Evolutionary conservation across 192 early-diverging fungal species (phyloP).

Genomic region (Entophlyctis helioformis): DNA sequence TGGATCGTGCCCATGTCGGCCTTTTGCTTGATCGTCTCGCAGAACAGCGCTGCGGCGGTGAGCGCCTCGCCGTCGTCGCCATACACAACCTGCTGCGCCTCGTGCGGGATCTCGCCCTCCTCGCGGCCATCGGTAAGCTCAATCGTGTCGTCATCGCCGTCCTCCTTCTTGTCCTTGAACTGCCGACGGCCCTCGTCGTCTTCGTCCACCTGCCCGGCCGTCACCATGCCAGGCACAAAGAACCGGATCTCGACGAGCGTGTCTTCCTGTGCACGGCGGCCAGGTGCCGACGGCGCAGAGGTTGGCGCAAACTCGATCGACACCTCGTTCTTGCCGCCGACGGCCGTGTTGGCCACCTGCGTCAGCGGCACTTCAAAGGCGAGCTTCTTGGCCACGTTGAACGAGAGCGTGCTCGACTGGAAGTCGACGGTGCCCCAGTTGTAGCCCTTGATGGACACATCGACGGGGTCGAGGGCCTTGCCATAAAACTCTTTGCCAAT

Average conservation of each 20-base stretch:
- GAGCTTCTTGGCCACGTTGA: constrained; percentile 69
- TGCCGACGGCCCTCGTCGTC: constrained; percentile 23
- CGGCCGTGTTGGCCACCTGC: constrained; percentile 75
- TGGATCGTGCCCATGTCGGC: constrained; percentile 77
- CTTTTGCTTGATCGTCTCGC: constrained; percentile 83
- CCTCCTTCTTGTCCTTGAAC: constrained; percentile 24
- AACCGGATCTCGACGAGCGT: constrained; percentile 84
- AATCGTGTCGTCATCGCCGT: not conserved
- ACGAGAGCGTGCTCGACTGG: constrained; percentile 55
- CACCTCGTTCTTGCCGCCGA: constrained; percentile 84
- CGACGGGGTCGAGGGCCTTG: constrained; percentile 63
- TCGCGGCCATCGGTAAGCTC: constrained; percentile 10
- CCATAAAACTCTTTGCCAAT: constrained; percentile 59
- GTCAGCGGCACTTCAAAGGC: constrained; percentile 87
- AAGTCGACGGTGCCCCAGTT: constrained; percentile 79
- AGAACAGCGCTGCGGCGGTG: constrained; percentile 60
- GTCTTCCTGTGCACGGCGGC: constrained; percentile 52
- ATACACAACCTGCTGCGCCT: constrained; percentile 28
- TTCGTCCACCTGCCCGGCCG: constrained; percentile 39
- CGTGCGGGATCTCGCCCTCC: constrained; percentile 21
- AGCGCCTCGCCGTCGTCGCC: constrained; percentile 51
- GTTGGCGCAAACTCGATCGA: constrained; percentile 79
- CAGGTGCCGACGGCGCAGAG: constrained; percentile 43
- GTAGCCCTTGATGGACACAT: constrained; percentile 84
- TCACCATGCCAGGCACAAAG: constrained; percentile 75